A percentile compares a stretch with the other conserved stretches of the same genome.
phyloP scores from a whole-genome alignment of 192 early-diverging fungal genomes.

The Umbelopsis sp. region DNA sequence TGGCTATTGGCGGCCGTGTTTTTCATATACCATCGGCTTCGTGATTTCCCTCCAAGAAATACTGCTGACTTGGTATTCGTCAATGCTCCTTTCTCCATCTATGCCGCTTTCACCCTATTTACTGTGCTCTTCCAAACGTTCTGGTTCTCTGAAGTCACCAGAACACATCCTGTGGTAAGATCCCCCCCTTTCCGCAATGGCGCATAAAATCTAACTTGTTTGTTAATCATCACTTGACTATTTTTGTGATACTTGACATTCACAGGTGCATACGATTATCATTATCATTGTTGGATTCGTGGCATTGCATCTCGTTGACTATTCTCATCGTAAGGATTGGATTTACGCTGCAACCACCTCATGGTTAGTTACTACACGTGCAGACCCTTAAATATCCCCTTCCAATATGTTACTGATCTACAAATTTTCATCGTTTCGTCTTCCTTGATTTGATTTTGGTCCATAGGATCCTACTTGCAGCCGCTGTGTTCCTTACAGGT shows the following conservation, averaged over 20 bases:
- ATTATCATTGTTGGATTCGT: conserved; percentile 28
- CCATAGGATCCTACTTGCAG: conserved; percentile 25
- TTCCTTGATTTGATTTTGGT: background rate
- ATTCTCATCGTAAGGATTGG: conserved; percentile 41
- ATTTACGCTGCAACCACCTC: conserved; percentile 38
- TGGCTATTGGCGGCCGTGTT: conserved; percentile 34
- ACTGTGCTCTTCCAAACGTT: conserved; percentile 26
- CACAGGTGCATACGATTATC: conserved; percentile 19
- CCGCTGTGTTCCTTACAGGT: conserved; percentile 18
- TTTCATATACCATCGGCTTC: conserved; percentile 37
- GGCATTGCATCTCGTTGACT: conserved; percentile 32
- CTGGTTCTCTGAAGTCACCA: conserved; percentile 21
- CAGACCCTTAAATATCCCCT: conserved; percentile 3
- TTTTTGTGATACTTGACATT: background rate
- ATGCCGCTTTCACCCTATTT: conserved; percentile 31
- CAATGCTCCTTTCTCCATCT: conserved; percentile 47
- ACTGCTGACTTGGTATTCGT: conserved; percentile 36
- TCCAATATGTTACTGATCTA: background rate
- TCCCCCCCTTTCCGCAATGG: background rate
- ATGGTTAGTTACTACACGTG: conserved; percentile 29
- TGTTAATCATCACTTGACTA: background rate
- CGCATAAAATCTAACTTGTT: background rate
- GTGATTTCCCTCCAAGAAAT: conserved; percentile 42
- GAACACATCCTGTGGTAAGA: background rate
- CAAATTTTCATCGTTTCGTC: background rate